phyloP scores from a whole-genome alignment of 257 asterid genomes.

The Solanum gandarillasii region DNA sequence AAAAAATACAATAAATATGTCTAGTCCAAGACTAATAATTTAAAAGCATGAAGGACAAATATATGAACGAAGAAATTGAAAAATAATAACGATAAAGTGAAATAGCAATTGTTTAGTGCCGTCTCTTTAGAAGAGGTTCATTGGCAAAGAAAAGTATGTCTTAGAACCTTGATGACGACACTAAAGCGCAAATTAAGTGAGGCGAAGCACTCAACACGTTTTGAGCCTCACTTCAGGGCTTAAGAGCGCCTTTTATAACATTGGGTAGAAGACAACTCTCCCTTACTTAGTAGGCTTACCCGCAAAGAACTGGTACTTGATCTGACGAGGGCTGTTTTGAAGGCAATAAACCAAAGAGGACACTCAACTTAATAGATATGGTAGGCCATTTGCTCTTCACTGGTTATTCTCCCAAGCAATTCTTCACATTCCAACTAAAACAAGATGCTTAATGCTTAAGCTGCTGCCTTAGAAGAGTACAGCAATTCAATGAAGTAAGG shows the following conservation, averaged over 20 bases:
- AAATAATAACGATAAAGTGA: neutral
- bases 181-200: neutral
- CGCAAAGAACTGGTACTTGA: neutral
- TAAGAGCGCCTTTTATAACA: neutral
- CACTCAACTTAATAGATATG: neutral
- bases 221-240: neutral
- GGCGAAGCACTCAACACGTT: neutral
- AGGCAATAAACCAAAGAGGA: neutral
- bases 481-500: neutral
- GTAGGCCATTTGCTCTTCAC: neutral
- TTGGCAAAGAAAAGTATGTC: neutral
- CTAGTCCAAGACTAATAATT: neutral
- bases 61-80: neutral
- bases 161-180: neutral
- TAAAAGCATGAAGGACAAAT: neutral
- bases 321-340: neutral
- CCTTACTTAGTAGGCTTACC: neutral
- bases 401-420: neutral
- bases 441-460: neutral
- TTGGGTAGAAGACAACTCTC: neutral
- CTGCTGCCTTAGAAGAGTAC: neutral
- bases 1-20: neutral
- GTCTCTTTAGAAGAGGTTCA: neutral
- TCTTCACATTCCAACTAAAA: neutral
- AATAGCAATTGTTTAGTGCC: neutral